Evolutionary conservation across 306 rosid species (phyloP).

Genomic region (Ammopiptanthus mongolicus): DNA sequence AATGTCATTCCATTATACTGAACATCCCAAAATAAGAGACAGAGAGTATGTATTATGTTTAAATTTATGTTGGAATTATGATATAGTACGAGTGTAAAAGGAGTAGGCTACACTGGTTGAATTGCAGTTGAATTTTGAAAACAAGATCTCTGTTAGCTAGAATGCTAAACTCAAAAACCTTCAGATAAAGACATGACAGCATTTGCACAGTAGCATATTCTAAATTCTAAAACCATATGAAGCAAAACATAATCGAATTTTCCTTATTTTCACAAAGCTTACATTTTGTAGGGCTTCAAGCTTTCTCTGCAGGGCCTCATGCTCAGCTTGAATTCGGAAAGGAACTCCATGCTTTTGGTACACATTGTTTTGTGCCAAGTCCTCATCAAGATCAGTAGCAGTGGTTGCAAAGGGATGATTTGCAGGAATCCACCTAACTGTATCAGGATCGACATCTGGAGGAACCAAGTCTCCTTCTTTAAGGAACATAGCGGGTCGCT

Average conservation of each 20-base stretch:
- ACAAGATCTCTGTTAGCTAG: neutral
- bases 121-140: conserved; percentile 7
- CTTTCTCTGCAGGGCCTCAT: conserved; percentile 83
- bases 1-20: neutral
- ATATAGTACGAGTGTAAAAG: neutral
- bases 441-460: conserved; percentile 84
- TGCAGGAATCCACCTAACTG: conserved; percentile 89
- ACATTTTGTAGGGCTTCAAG: conserved; percentile 81
- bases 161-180: conserved; percentile 14
- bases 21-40: neutral
- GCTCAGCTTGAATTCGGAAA: conserved; percentile 89
- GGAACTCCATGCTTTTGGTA: conserved; percentile 93
- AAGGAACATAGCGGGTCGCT: conserved; percentile 88
- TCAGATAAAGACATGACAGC: neutral
- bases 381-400: conserved; percentile 73
- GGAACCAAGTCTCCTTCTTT: conserved; percentile 82
- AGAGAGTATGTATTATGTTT: neutral
- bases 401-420: conserved; percentile 98
- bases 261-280: conserved; percentile 26
- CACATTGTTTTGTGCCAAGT: conserved; percentile 82
- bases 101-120: neutral
- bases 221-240: conserved; percentile 16
- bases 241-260: neutral
- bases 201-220: conserved; percentile 8
- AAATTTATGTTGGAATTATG: neutral